Base-by-base conservation (phyloP, 331 rosid genomes). In the Malus hybrid region DNA sequence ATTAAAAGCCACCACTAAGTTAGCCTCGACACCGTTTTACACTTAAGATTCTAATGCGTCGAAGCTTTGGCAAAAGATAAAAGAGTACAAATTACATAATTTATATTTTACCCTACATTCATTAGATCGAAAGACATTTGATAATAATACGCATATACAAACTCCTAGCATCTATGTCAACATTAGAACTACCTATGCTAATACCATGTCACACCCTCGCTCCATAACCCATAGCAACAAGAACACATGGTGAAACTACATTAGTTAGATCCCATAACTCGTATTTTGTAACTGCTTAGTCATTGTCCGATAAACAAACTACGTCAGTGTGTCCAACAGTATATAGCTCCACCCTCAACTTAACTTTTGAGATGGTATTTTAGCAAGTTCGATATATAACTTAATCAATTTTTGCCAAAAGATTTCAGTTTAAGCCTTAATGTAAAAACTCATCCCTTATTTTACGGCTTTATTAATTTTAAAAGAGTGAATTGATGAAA, bases 241-340 rank as follows among this genome's bases (percentile, higher is more conserved):
- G n/a, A 4, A 57, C 33, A 31, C 46, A 36, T 36, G 11, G 12
- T 36, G 44, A 36, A 36, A 36, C 44, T 36, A 36, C 1, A 0
- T 9, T 36, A 36, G 4, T 8, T 36, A 36, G 42, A 36, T 36
- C 42, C 42, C 10, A 36, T 0, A 36, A 36, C 3, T 36, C 12
- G 15, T 13, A 36, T 20, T 14, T 6, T 56, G 1, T 31, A 9
- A 44, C 44, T 52, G 77, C 84, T 86, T 82, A 90, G 66, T 91
- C 97, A 70, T 87, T 92, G 50, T 91, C 97, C 1, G 96, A 93
- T 81, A 93, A 85, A 81, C 83, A 93, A 42, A 91, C 98, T 48
- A 91, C 42, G 15, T 87, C 82, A 20, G 67, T 12, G 12, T 67
- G 56, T 71, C 69, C 77, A 20, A 80, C 55, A 39, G 76, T 76